Evolutionary conservation across 2,329 filamentous ascomycete species (phyloP).

Genomic region (Aureobasidium sp.): DNA sequence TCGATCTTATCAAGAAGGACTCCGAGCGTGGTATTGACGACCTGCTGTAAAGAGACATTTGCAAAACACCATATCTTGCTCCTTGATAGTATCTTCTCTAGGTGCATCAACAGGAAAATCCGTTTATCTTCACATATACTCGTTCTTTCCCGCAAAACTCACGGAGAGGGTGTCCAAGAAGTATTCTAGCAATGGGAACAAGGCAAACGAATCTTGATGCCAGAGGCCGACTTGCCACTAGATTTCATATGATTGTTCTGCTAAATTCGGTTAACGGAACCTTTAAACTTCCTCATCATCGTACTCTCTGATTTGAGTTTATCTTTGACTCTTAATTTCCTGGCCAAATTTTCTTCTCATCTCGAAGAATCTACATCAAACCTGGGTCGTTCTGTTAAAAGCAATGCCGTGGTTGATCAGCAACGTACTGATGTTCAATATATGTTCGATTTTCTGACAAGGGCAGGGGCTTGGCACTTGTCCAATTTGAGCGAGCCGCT

Average conservation of each 20-base stretch:
- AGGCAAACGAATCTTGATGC: not conserved
- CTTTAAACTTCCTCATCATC: not conserved
- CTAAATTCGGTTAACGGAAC: not conserved
- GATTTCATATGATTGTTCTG: too few relatives aligned
- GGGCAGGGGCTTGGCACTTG: not conserved
- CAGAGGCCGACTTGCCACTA: not conserved
- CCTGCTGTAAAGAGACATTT: constrained; percentile 50
- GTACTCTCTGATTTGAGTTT: not conserved
- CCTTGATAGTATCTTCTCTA: not conserved
- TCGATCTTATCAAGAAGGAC: constrained; percentile 86
- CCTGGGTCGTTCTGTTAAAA: not conserved
- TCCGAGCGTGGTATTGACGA: constrained; percentile 87
- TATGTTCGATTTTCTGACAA: not conserved
- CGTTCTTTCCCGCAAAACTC: not conserved
- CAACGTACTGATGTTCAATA: not conserved
- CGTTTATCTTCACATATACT: too few relatives aligned
- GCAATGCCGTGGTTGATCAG: not conserved
- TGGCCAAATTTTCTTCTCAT: not conserved
- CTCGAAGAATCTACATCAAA: not conserved
- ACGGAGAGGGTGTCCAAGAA: not conserved
- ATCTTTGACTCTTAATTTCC: not conserved
- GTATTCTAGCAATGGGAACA: not conserved
- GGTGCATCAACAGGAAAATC: not conserved
- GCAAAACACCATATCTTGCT: not conserved
- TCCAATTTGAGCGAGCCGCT: not conserved